A percentile compares a stretch with the other conserved stretches of the same genome.
Evolutionary conservation across 371 early-diverging fungal genomes (phyloP).

Genomic region (Phascolomyces articulosus): DNA sequence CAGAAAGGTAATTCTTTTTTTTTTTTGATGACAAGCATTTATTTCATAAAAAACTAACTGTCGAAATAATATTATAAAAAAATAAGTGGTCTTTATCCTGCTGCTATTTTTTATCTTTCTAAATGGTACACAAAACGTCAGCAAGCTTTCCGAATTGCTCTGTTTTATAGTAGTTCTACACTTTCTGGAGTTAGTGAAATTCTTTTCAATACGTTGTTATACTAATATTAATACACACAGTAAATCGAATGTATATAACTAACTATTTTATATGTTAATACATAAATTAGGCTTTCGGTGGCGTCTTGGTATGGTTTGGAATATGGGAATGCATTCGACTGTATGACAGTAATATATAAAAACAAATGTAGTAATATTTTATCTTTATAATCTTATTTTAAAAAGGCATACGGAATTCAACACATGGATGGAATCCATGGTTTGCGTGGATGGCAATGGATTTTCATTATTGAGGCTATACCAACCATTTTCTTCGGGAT

Average conservation of each 20-base stretch:
- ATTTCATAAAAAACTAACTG: not conserved
- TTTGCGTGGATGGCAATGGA: slow-evolving; percentile 62
- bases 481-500: slow-evolving; percentile 65
- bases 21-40: not conserved
- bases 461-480: slow-evolving; percentile 78
- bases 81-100: not conserved
- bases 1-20: slow-evolving; percentile 51
- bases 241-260: not conserved
- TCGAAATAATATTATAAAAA: not conserved
- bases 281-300: slow-evolving; percentile 56
- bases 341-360: not conserved
- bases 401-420: slow-evolving; percentile 33
- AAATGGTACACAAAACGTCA: slow-evolving; percentile 59
- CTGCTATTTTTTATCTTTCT: slow-evolving; percentile 51
- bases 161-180: slow-evolving; percentile 66
- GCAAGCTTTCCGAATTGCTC: slow-evolving; percentile 68
- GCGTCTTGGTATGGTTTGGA: slow-evolving; percentile 27
- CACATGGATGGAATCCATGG: slow-evolving; percentile 56
- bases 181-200: slow-evolving; percentile 62
- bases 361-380: slow-evolving; percentile 4
- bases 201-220: not conserved
- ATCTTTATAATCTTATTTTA: slow-evolving; percentile 14
- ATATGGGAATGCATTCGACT: no score
- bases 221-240: not conserved
- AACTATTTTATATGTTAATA: no score